Percentiles rank a stretch among this genome's conserved stretches.
Evolutionary conservation across 2,329 filamentous ascomycete species (phyloP).

Genomic region (Orbilia quercus): DNA sequence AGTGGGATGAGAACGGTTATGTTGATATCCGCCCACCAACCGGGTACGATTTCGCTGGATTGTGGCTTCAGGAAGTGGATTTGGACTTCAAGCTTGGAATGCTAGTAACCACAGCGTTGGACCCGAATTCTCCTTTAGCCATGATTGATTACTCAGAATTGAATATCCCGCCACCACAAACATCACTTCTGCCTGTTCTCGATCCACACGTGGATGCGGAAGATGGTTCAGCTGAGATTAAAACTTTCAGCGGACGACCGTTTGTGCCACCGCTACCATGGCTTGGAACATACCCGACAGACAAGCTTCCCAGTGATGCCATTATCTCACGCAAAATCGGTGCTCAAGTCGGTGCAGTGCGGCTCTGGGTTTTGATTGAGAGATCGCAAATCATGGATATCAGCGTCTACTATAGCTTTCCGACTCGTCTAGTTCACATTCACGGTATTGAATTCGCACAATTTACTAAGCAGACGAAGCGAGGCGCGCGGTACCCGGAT

Average conservation of each 20-base stretch:
- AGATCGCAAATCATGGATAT: constrained; percentile 35
- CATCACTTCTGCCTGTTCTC: constrained; percentile 35
- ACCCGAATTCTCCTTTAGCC: constrained; percentile 18
- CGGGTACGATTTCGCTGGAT: constrained; percentile 48
- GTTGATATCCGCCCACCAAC: constrained; percentile 43
- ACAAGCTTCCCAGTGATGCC: constrained; percentile 46
- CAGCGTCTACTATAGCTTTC: constrained; percentile 50
- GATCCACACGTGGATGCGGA: constrained; percentile 39
- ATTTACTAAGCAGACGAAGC: constrained; percentile 22
- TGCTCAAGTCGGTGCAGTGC: constrained; percentile 41
- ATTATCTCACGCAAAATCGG: constrained; percentile 43
- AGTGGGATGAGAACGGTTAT: constrained; percentile 45
- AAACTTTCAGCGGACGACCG: constrained; percentile 42
- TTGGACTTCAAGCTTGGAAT: constrained; percentile 50
- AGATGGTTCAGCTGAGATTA: constrained; percentile 23
- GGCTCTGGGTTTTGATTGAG: constrained; percentile 32
- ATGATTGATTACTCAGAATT: constrained; percentile 46
- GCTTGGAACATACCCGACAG: constrained; percentile 40
- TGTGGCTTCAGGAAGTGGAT: constrained; percentile 52
- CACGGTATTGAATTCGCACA: constrained; percentile 51
- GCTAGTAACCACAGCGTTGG: constrained; percentile 29
- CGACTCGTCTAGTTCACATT: constrained; percentile 45
- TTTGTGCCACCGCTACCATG: constrained; percentile 52
- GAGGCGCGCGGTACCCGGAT: constrained; percentile 15
- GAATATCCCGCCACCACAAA: constrained; percentile 28